Base-by-base conservation (phyloP, 108 stramenopile species). In the Craspedostauros australis region DNA sequence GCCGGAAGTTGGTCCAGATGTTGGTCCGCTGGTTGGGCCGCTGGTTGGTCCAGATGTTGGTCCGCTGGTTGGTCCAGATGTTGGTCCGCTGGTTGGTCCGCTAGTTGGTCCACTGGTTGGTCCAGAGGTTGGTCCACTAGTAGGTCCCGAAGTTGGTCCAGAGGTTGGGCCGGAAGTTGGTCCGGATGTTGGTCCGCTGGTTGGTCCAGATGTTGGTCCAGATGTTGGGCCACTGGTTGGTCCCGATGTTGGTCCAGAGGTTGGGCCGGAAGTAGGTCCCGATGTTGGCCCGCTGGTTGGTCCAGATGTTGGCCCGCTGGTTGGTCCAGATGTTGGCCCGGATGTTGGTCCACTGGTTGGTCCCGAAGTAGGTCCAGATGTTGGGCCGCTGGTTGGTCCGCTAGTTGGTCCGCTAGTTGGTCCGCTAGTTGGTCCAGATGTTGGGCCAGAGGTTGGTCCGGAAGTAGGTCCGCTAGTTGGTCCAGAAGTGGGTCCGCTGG, bases 361-460 rank as follows among this genome's bases (percentile, higher is more conserved):
- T 42, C 39, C 50, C 11, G 22, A 23, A 34, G 49, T 61, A 19
- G 60, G 60, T 29, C 49, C 60, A 22, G 37, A 0, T 3, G 60
- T 51, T 25, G 48, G 60, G 0, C 32, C 14, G 23, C 5, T 23
- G 21, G 39, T 40, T 15, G 23, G 53, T 23, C 8, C 30, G 30
- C n/a, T n/a, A n/a, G n/a, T n/a, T n/a, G n/a, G n/a, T n/a, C n/a
- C n/a, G n/a, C n/a, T n/a, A n/a, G n/a, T n/a, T n/a, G n/a, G n/a
- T n/a, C n/a, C 6, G 4, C 27, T 38, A 6, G 46, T 38, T 6
- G 58, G 47, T 11, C 37, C 36, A 38, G 20, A 23, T 7, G 60
- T 61, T n/a, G 58, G 58, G 6, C 34, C 47, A 22, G 15, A 8
- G 7, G 47, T 60, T n/a, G 58, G 58, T 48, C 34, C 14, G 18